Evolutionary conservation across 768 basidiomycete genomes (phyloP).

Genomic region (Termitomyces sp.): DNA sequence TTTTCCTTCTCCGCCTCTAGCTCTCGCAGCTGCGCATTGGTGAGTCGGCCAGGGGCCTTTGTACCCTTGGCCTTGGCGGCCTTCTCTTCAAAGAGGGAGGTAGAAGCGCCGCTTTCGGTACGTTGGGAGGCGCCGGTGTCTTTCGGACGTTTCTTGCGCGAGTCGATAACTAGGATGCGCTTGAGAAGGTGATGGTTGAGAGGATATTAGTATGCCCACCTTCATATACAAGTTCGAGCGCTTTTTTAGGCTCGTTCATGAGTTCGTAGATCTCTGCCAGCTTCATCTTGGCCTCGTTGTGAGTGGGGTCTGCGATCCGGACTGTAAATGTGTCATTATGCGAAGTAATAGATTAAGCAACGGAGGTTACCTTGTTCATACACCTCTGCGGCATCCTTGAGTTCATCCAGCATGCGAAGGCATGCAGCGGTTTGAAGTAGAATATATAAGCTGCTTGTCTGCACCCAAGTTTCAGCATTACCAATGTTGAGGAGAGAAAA

Average conservation of each 20-base stretch:
- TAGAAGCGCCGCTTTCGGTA: constrained; percentile 17
- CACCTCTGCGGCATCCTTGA: constrained; percentile 73
- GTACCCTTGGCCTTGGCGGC: constrained; percentile 15
- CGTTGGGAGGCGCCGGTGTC: constrained; percentile 13
- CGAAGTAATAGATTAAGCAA: neutral
- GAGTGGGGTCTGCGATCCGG: constrained; percentile 61
- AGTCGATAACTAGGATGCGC: constrained; percentile 44
- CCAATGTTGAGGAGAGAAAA: neutral
- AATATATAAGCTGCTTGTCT: constrained; percentile 73
- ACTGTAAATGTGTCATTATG: constrained; percentile 39
- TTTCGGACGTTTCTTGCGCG: constrained; percentile 43
- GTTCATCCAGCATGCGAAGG: constrained; percentile 67
- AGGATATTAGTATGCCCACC: constrained; percentile 36
- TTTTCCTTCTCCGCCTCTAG: constrained; percentile 63
- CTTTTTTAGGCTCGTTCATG: constrained; percentile 70
- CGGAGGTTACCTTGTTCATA: constrained; percentile 66
- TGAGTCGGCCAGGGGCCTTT: constrained; percentile 42
- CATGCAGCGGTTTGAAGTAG: constrained; percentile 79
- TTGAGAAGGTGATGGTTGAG: neutral
- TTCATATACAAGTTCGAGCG: constrained; percentile 79
- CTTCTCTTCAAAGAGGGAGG: constrained; percentile 63
- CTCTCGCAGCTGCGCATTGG: constrained; percentile 51
- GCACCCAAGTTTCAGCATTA: neutral
- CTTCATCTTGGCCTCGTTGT: constrained; percentile 83
- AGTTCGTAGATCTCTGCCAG: constrained; percentile 90